Conservation (phyloP, 257 asterid genomes). For the Nicotiana obtusifolia region DNA sequence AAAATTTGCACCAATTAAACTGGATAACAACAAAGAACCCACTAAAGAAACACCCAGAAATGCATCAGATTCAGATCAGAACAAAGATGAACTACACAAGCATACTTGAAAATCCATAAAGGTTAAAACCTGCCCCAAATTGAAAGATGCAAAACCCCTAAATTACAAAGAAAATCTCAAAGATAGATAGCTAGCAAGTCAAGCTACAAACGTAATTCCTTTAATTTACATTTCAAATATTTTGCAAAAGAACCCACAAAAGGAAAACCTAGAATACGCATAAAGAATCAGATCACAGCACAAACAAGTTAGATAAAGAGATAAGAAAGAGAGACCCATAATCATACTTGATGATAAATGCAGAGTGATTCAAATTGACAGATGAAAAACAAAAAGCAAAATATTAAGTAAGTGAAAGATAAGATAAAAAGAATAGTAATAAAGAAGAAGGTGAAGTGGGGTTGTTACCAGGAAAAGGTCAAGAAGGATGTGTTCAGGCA, state of each 20-base stretch:
- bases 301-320: neutral
- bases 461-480: slow-evolving; percentile 65
- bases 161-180: neutral
- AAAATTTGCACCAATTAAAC: too few relatives aligned
- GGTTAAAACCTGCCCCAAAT: neutral
- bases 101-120: neutral
- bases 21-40: neutral
- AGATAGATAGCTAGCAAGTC: neutral
- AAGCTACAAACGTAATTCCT: neutral
- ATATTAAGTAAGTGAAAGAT: neutral
- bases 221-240: neutral
- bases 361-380: neutral
- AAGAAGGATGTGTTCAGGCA: slow-evolving; percentile 75
- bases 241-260: neutral
- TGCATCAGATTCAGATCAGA: neutral
- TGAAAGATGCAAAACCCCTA: neutral
- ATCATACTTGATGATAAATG: neutral
- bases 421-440: too few relatives aligned
- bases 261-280: neutral
- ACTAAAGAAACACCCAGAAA: neutral
- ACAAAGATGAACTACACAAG: neutral
- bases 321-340: neutral
- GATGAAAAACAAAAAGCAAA: neutral
- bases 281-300: neutral
- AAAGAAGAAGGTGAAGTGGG: neutral